Evolutionary conservation across 352 stramenopile species (phyloP).

Genomic region (Phytopythium kandeliae): DNA sequence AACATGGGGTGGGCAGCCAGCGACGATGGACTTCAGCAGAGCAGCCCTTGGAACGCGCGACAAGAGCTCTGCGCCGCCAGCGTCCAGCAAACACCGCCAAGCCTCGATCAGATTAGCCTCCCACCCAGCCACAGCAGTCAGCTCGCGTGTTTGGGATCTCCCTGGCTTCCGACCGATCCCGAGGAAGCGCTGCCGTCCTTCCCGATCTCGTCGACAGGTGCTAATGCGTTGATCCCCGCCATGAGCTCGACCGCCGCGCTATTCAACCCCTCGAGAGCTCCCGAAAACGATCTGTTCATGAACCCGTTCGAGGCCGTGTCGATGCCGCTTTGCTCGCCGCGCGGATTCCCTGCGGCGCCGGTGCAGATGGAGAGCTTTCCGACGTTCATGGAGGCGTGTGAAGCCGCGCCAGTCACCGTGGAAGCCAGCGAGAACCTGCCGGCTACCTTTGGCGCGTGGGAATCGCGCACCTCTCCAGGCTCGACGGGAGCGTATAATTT

Average conservation of each 20-base stretch:
- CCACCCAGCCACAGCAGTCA: not conserved
- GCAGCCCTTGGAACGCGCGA: not conserved
- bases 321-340: conserved; percentile 4
- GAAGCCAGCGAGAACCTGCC: conserved; percentile 19
- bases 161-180: not conserved
- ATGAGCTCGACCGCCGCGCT: not conserved
- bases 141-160: not conserved
- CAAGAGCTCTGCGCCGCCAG: not conserved
- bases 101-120: not conserved
- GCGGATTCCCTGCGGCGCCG: conserved; percentile 10
- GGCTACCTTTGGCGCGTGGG: conserved; percentile 11
- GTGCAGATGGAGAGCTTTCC: conserved; percentile 39
- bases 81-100: not conserved
- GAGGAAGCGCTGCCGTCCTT: not conserved
- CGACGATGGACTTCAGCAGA: not conserved
- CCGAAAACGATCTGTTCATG: conserved; percentile 1
- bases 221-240: not conserved
- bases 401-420: conserved; percentile 33
- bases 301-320: conserved; percentile 3
- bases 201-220: not conserved
- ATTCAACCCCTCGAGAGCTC: not conserved
- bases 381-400: conserved; percentile 24
- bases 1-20: not conserved
- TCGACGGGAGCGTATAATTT: conserved; percentile 15
- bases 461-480: not conserved